These are phyloP conservation scores for Penicillium sp. DNA, from an alignment of 2,329 filamentous ascomycete genomes.

Conservation along the genomic window DNA sequence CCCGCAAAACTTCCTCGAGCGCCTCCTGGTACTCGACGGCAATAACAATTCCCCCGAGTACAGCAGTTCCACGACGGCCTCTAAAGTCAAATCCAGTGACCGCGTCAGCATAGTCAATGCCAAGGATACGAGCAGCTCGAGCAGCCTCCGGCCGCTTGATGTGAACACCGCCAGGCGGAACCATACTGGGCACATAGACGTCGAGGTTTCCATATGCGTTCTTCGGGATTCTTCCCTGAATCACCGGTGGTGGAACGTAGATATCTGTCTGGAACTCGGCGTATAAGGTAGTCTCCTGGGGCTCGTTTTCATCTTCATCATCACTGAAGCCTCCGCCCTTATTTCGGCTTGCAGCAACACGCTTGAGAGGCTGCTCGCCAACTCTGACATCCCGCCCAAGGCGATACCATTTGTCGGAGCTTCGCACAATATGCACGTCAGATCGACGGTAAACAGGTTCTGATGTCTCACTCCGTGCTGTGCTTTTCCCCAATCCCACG, in stretches of 20 bases:
- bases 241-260: constrained; percentile 68
- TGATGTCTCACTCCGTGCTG: constrained; percentile 44
- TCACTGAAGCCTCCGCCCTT: constrained; percentile 26
- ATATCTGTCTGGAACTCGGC: constrained; percentile 56
- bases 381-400: constrained; percentile 69
- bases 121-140: constrained; percentile 64
- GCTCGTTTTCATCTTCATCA: constrained; percentile 39
- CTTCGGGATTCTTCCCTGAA: constrained; percentile 59
- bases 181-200: constrained; percentile 56
- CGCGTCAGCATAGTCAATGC: constrained; percentile 79
- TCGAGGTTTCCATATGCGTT: constrained; percentile 57
- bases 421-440: constrained; percentile 70
- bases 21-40: constrained; percentile 64
- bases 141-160: constrained; percentile 52
- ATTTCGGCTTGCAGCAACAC: constrained; percentile 47
- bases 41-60: constrained; percentile 69
- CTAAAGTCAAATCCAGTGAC: constrained; percentile 84
- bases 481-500: constrained; percentile 48
- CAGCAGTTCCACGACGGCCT: constrained; percentile 74
- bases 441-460: constrained; percentile 74
- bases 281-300: constrained; percentile 52
- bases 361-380: constrained; percentile 74
- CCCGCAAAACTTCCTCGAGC: constrained; percentile 59
- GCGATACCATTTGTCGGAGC: constrained; percentile 82
- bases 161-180: constrained; percentile 52